Base-by-base conservation (phyloP, 768 basidiomycete genomes). In the Rhodotorula graminis region DNA sequence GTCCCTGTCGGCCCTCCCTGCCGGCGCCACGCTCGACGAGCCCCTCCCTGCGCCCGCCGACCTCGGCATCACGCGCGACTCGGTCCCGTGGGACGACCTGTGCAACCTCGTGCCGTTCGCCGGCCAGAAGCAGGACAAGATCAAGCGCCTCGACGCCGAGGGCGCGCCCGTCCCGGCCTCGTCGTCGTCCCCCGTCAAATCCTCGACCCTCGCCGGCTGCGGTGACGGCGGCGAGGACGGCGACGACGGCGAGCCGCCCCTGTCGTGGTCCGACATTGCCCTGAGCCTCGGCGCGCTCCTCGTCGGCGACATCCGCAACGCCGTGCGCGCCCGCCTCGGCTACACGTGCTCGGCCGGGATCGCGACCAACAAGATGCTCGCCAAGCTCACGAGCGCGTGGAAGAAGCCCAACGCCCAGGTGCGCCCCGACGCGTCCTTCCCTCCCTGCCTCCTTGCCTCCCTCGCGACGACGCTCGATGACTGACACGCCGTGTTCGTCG, bases 301-400 rank as follows among this genome's bases (percentile, higher is more conserved):
- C 42, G 93, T 96, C 88, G 81, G 82, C n/a, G 87, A 85, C 68
- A 85, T 90, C 58, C 84, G 93, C 74, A 83, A 83, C 64, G 87
- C 88, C 64, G 87, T 98, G 16, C 84, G 84, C 64, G 81, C 83
- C 37, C 85, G 86, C 77, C 84, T 98, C 42, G 90, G 92, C 25
- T 99, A 99, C 78, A 93, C 92, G n/a, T 78, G 77, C 58, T 65
- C 69, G 33, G 74, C 76, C 7, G 77, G 77, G 16, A 74, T 78
- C 29, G 77, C 77, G 12, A n/a, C 58, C 18, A 80, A 80, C 71
- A 80, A 80, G 80, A 94, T 94, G 77, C 84, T 98, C 37, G 91
- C 96, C 0, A 99, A 99, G 90, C 85, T 99, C 27, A 86, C 88
- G 50, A 93, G 93, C 15, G 95, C 92, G 2, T 93, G 91, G 83